Evolutionary conservation across 306 rosid species (phyloP).

Genomic region (Lithocarpus polystachyus): DNA sequence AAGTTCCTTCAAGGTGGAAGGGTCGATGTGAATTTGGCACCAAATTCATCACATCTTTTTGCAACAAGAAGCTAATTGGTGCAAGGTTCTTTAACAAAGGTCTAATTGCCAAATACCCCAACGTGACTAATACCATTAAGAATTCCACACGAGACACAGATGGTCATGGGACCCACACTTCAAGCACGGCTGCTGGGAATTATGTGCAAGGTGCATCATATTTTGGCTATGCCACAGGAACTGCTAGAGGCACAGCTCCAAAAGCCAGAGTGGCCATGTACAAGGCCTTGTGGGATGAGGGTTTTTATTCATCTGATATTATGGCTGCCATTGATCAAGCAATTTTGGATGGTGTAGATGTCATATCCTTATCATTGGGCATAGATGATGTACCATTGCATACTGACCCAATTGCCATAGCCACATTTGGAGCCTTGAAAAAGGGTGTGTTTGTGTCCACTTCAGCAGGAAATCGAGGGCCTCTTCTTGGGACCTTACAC

Average conservation of each 20-base stretch:
- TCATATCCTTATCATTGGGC: no score
- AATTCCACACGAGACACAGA: no score
- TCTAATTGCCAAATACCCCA: no score
- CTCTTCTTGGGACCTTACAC: constrained; percentile 34
- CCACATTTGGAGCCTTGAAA: constrained; percentile 61
- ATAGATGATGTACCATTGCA: constrained; percentile 14
- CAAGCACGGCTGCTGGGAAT: no score
- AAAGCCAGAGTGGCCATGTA: no score
- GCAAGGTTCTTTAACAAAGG: constrained; percentile 45
- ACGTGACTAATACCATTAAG: no score
- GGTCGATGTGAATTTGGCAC: constrained; percentile 54
- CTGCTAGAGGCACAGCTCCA: no score
- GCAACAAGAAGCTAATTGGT: constrained; percentile 83
- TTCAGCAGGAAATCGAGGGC: constrained; percentile 61
- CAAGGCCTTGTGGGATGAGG: no score
- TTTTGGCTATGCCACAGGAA: no score
- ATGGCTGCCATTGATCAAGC: constrained; percentile 76
- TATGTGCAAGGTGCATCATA: no score
- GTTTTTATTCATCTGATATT: constrained; percentile 26
- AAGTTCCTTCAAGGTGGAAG: constrained; percentile 62
- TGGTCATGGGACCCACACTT: no score
- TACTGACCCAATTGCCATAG: constrained; percentile 65
- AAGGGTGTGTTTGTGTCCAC: constrained; percentile 66
- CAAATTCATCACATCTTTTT: constrained; percentile 47
- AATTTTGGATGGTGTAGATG: no score